Conservation (phyloP, 2,329 filamentous ascomycete species). For the Blumeria hordei region DNA sequence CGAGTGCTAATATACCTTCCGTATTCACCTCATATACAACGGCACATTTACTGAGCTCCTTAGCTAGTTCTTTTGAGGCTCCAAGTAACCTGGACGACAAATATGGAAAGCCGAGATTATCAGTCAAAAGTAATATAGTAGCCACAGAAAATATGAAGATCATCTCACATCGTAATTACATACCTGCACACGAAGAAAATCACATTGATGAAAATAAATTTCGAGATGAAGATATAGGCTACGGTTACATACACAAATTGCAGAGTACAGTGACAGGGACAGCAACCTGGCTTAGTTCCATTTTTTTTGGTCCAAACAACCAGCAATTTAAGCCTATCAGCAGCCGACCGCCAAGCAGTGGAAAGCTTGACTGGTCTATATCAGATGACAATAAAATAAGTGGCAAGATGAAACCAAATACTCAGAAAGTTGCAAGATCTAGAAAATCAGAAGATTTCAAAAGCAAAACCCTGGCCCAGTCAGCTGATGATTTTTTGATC, state of each 20-base stretch:
- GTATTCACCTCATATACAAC: constrained; percentile 90
- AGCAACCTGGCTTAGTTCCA: constrained; percentile 20
- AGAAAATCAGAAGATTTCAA: constrained; percentile 21
- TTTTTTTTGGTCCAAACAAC: constrained; percentile 18
- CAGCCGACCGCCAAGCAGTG: constrained; percentile 45
- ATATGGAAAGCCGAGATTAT: constrained; percentile 30
- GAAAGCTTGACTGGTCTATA: constrained; percentile 48
- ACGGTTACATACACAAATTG: too few species aligned
- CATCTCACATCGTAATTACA: constrained; percentile 5
- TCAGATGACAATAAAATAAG: constrained; percentile 41
- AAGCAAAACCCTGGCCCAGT: constrained; percentile 13
- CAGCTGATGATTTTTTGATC: constrained; percentile 44
- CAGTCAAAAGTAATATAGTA: constrained; percentile 22
- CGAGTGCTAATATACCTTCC: constrained; percentile 80
- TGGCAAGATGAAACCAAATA: constrained; percentile 16
- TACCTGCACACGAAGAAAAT: constrained; percentile 13
- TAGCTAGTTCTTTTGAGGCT: constrained; percentile 48
- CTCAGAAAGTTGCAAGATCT: constrained; percentile 21
- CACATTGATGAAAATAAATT: background rate
- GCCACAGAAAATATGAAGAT: constrained; percentile 5
- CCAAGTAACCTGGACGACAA: constrained; percentile 35
- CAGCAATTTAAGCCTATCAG: constrained; percentile 21
- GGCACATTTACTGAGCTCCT: constrained; percentile 70
- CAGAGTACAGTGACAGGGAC: constrained; percentile 6
- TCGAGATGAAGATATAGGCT: too few species aligned